Evolutionary conservation across 2,329 filamentous ascomycete genomes (phyloP).

Genomic region (Fusarium mangiferae): DNA sequence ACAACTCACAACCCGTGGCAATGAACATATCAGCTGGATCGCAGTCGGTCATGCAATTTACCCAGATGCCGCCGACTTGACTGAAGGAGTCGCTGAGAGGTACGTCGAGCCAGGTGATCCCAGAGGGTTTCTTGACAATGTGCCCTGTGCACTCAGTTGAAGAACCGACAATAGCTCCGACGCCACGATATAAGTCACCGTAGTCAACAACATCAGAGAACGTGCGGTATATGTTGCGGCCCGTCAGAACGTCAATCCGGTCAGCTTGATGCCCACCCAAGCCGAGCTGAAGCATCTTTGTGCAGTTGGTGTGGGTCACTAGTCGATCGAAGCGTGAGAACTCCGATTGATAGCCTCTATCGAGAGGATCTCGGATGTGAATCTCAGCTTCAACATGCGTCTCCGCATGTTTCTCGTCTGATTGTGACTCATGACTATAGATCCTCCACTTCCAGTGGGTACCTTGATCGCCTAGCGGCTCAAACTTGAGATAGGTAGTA

Average conservation of each 20-base stretch:
- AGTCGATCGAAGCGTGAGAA: neutral
- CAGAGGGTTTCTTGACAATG: neutral
- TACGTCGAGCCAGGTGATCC: neutral
- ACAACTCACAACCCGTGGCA: neutral
- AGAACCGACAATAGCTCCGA: neutral
- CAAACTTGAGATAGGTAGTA: neutral
- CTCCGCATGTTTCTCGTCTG: neutral
- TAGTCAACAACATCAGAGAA: neutral
- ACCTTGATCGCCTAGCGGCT: neutral
- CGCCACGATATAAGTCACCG: neutral
- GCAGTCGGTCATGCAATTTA: slow-evolving; percentile 1
- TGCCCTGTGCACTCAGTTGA: neutral
- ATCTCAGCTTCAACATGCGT: neutral
- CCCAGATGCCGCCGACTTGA: slow-evolving; percentile 1
- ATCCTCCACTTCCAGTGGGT: neutral
- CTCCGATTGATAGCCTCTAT: neutral
- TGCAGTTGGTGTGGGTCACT: neutral
- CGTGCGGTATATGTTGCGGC: slow-evolving; percentile 1
- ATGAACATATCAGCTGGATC: neutral
- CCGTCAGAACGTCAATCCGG: neutral
- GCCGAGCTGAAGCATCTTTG: neutral
- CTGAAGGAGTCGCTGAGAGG: neutral
- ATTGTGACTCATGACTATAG: neutral
- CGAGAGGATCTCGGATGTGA: neutral
- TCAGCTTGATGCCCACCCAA: neutral